phyloP scores from a whole-genome alignment of 106 monocot genomes.

The Acorus gramineus region DNA sequence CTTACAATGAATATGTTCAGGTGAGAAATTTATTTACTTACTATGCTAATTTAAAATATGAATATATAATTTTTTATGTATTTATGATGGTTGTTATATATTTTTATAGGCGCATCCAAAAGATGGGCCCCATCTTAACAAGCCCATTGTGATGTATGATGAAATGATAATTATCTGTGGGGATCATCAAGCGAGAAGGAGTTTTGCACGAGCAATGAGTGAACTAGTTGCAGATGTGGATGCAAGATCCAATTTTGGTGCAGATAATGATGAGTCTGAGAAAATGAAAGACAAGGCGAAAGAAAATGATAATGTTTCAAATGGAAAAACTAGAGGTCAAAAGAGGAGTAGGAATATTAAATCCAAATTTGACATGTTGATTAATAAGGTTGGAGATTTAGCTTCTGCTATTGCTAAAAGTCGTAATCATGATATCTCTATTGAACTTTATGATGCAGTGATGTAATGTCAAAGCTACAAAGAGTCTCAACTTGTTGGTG shows the following conservation, averaged over 20 bases:
- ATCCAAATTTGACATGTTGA: constrained; percentile 7
- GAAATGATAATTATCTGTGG: constrained; percentile 19
- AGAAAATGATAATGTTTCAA: no score
- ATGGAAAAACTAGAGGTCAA: background rate
- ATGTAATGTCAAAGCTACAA: constrained; percentile 23
- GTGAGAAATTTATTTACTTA: background rate
- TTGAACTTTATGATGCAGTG: constrained; percentile 17
- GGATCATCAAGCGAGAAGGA: background rate
- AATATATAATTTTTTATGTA: background rate
- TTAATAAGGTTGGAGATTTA: constrained; percentile 21
- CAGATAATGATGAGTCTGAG: background rate
- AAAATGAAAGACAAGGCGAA: no score
- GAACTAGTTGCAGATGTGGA: background rate
- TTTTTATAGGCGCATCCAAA: constrained; percentile 17
- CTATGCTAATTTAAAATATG: background rate
- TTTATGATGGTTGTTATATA: background rate
- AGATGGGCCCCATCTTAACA: constrained; percentile 26
- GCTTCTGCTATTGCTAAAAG: constrained; percentile 18
- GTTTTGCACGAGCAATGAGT: background rate
- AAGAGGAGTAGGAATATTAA: background rate
- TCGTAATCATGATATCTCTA: constrained; percentile 6
- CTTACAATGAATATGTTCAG: constrained; percentile 12
- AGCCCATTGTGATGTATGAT: constrained; percentile 23
- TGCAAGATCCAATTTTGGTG: background rate
- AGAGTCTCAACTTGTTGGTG: constrained; percentile 14